Evolutionary conservation across 2,329 filamentous ascomycete genomes (phyloP).

Genomic region (Amphichorda felina): DNA sequence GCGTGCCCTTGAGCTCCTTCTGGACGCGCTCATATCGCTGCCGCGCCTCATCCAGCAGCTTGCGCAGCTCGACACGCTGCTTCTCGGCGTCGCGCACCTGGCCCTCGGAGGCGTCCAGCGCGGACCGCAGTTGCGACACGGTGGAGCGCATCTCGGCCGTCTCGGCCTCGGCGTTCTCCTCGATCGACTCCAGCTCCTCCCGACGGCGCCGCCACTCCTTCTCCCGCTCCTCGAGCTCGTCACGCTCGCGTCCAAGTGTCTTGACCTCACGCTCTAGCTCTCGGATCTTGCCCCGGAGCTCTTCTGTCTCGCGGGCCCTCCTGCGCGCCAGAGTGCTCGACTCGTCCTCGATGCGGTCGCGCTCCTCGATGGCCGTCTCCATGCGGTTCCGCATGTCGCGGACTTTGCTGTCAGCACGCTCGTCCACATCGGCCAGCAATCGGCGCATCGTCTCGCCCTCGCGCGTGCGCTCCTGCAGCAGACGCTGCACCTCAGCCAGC

Average conservation of each 20-base stretch:
- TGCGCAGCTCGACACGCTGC: constrained; percentile 64
- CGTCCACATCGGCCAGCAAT: constrained; percentile 75
- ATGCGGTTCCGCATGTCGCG: constrained; percentile 82
- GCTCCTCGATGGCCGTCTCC: constrained; percentile 85
- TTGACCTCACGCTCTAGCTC: constrained; percentile 73
- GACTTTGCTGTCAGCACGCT: constrained; percentile 67
- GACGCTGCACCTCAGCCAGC: constrained; percentile 72
- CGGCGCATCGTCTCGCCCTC: constrained; percentile 93
- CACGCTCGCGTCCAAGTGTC: constrained; percentile 59
- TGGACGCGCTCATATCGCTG: constrained; percentile 68
- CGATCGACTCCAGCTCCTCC: constrained; percentile 63
- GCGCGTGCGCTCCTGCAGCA: constrained; percentile 76
- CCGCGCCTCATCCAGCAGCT: constrained; percentile 67
- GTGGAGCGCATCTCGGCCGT: constrained; percentile 63
- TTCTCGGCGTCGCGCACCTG: constrained; percentile 76
- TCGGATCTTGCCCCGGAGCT: constrained; percentile 65
- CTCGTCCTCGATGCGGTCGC: constrained; percentile 87
- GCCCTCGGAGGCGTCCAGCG: constrained; percentile 78
- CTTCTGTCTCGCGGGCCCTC: constrained; percentile 73
- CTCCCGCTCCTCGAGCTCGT: constrained; percentile 64
- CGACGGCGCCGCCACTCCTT: constrained; percentile 62
- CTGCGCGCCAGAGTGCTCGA: constrained; percentile 65
- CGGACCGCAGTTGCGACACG: constrained; percentile 65
- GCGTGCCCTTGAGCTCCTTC: constrained; percentile 47
- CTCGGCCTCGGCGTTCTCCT: constrained; percentile 60